Conservation (phyloP, 1,284 basidiomycete genomes). For the Trametes pubescens region DNA sequence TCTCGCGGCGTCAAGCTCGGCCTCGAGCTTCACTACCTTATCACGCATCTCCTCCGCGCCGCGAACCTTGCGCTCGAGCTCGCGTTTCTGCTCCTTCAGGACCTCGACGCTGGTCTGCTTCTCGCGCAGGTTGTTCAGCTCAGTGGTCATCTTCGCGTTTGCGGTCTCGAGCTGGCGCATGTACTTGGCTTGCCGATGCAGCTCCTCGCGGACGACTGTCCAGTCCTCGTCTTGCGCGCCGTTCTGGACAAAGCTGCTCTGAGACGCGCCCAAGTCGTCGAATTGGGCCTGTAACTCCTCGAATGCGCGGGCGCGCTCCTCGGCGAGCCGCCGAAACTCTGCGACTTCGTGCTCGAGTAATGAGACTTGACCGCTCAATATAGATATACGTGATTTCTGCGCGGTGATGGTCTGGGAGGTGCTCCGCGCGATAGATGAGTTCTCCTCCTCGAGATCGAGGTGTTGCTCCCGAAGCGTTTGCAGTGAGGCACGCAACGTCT, state of each 20-base stretch:
- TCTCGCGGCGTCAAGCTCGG: constrained; percentile 65
- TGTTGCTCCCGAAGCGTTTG: constrained; percentile 60
- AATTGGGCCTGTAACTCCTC: constrained; percentile 55
- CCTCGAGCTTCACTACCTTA: constrained; percentile 64
- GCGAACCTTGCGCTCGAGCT: constrained; percentile 63
- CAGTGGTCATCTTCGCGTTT: constrained; percentile 64
- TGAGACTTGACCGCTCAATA: constrained; percentile 52
- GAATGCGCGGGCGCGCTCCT: constrained; percentile 51
- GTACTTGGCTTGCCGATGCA: constrained; percentile 68
- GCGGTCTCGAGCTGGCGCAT: constrained; percentile 68
- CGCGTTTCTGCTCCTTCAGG: constrained; percentile 76
- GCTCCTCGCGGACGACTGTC: constrained; percentile 65
- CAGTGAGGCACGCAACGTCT: constrained; percentile 54
- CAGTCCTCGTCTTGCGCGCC: constrained; percentile 57
- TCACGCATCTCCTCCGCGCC: constrained; percentile 65
- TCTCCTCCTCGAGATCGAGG: constrained; percentile 61
- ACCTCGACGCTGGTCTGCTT: constrained; percentile 71
- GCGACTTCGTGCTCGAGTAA: constrained; percentile 55
- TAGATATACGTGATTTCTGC: constrained; percentile 57
- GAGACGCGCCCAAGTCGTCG: constrained; percentile 50
- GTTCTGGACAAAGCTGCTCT: constrained; percentile 38
- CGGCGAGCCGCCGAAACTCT: constrained; percentile 49
- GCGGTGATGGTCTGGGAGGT: constrained; percentile 55
- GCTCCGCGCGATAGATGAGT: constrained; percentile 53
- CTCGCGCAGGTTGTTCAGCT: constrained; percentile 62